These are phyloP conservation scores for Chytridiales sp. DNA, from an alignment of 371 early-diverging fungal genomes.

Conservation along the genomic window DNA sequence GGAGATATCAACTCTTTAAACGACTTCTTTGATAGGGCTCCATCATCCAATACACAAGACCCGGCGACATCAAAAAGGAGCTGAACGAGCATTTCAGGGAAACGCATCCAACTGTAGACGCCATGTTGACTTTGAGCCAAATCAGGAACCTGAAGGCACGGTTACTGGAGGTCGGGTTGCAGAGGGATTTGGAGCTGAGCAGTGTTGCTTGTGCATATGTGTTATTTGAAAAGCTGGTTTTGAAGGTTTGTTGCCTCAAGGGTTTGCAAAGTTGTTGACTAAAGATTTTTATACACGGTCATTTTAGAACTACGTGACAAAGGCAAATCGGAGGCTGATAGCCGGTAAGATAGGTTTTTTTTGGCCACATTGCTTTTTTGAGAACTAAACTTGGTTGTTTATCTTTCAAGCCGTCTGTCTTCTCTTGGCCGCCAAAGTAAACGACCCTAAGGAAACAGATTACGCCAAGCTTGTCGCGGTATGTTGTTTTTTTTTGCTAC, in stretches of 20 bases:
- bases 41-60: conserved; percentile 59
- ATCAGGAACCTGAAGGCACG: conserved; percentile 72
- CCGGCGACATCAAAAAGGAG: conserved; percentile 61
- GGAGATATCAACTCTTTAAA: neutral
- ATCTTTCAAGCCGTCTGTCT: conserved; percentile 64
- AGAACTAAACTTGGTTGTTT: neutral
- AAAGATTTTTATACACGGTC: conserved; percentile 5
- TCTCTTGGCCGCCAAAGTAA: conserved; percentile 77
- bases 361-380: conserved; percentile 9
- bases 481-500: neutral
- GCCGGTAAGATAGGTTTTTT: conserved; percentile 55
- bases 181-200: conserved; percentile 79
- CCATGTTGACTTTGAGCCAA: conserved; percentile 72
- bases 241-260: conserved; percentile 41
- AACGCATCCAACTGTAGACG: conserved; percentile 70
- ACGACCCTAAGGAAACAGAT: conserved; percentile 74
- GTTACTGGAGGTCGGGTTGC: conserved; percentile 53
- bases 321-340: conserved; percentile 75
- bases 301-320: conserved; percentile 64
- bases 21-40: conserved; percentile 52
- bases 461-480: conserved; percentile 44
- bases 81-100: conserved; percentile 78
- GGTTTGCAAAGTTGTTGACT: conserved; percentile 10
- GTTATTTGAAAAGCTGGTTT: conserved; percentile 89
- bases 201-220: conserved; percentile 86